Percentiles rank a stretch among this genome's conserved stretches.
phyloP scores from a whole-genome alignment of 177 flowering plant genomes.

The Tripterygium wilfordii region DNA sequence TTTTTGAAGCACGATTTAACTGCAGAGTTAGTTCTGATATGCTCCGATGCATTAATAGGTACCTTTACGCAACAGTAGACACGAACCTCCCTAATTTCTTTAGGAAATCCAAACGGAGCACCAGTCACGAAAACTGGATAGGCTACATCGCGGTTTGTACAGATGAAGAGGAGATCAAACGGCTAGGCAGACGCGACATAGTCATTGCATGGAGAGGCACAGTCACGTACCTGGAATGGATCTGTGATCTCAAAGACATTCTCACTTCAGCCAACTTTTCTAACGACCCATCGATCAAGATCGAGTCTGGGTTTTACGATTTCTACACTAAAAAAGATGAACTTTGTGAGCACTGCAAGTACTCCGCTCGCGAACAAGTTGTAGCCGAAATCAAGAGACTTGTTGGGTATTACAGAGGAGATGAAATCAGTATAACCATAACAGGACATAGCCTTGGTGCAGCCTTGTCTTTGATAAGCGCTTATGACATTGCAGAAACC shows the following conservation, averaged over 20 bases:
- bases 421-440: slow-evolving; percentile 62
- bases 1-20: not conserved
- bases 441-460: slow-evolving; percentile 88
- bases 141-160: slow-evolving; percentile 73
- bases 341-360: slow-evolving; percentile 37
- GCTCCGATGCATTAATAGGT: slow-evolving; percentile 7
- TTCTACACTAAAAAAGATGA: slow-evolving; percentile 67
- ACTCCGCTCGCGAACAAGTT: slow-evolving; percentile 67
- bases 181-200: slow-evolving; percentile 73
- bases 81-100: slow-evolving; percentile 81
- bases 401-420: slow-evolving; percentile 42
- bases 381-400: slow-evolving; percentile 58
- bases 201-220: slow-evolving; percentile 83
- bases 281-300: slow-evolving; percentile 42
- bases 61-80: slow-evolving; percentile 74
- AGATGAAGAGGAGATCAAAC: slow-evolving; percentile 40
- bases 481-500: slow-evolving; percentile 77
- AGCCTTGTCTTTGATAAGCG: slow-evolving; percentile 61
- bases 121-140: slow-evolving; percentile 82
- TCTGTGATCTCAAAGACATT: slow-evolving; percentile 60
- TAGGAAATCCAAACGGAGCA: slow-evolving; percentile 39
- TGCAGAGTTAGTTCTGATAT: not conserved
- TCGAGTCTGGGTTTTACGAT: slow-evolving; percentile 72
- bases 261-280: slow-evolving; percentile 44
- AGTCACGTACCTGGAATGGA: slow-evolving; percentile 79